Conservation (phyloP, 805 yeast species). For the Candida corydali region DNA sequence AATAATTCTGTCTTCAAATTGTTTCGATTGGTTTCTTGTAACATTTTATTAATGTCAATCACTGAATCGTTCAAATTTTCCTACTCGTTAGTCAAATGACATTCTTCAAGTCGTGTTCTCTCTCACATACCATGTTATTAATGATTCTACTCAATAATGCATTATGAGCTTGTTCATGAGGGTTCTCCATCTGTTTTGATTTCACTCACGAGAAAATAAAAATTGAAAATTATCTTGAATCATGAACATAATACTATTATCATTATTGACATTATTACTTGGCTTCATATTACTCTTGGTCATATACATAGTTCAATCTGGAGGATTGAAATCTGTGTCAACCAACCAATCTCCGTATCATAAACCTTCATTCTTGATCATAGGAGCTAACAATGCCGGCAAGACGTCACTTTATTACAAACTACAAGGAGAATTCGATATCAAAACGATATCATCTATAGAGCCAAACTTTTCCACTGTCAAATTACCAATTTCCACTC, state of each 20-base stretch:
- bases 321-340: conserved; percentile 10
- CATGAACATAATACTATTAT: conserved; percentile 28
- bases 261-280: conserved; percentile 19
- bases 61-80: conserved; percentile 73
- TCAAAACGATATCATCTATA: conserved; percentile 34
- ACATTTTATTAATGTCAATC: conserved; percentile 54
- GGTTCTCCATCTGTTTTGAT: conserved; percentile 70
- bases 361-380: conserved; percentile 56
- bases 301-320: conserved; percentile 22
- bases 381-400: conserved; percentile 64
- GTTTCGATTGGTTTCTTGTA: conserved; percentile 58
- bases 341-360: conserved; percentile 14
- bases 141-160: conserved; percentile 74
- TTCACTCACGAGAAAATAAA: too few species aligned
- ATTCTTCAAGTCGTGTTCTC: neutral
- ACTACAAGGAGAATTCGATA: conserved; percentile 14
- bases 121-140: conserved; percentile 61
- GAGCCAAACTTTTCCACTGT: conserved; percentile 30
- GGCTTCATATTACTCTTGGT: conserved; percentile 23
- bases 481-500: conserved; percentile 30
- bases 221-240: too few species aligned
- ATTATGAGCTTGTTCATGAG: conserved; percentile 78
- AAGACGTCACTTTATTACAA: conserved; percentile 55
- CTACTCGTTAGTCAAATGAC: conserved; percentile 22
- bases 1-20: conserved; percentile 69